These are phyloP conservation scores for Fusarium sp. DNA, from an alignment of 2,329 filamentous ascomycete species.

Conservation along the genomic window DNA sequence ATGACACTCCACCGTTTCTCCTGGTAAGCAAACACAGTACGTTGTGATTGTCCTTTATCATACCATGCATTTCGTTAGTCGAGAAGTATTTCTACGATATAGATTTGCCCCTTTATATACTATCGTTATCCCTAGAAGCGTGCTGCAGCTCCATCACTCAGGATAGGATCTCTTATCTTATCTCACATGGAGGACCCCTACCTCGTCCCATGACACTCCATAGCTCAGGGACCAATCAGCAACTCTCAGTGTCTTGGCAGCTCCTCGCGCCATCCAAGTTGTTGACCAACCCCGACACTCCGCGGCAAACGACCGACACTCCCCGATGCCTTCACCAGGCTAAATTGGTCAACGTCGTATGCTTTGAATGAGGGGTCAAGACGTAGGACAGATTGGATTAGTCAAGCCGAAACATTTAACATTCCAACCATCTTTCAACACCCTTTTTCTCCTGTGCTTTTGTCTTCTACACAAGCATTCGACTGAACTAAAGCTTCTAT, in stretches of 20 bases:
- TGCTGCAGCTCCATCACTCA: neutral
- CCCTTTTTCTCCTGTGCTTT: too few relatives aligned
- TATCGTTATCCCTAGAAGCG: too few relatives aligned
- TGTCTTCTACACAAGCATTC: neutral
- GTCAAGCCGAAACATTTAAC: neutral
- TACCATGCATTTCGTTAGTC: neutral
- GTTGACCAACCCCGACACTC: neutral
- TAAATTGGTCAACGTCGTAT: neutral
- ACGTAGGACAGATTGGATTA: neutral
- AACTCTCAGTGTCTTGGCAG: neutral
- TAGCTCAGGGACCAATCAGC: neutral
- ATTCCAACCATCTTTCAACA: neutral
- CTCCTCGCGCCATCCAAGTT: neutral
- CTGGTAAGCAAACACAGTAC: too few relatives aligned
- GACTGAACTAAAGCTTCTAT: neutral
- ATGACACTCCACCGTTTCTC: too few relatives aligned
- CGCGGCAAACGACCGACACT: neutral
- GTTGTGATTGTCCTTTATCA: too few relatives aligned
- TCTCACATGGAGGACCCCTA: neutral
- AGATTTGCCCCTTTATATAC: neutral
- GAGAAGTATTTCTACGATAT: neutral
- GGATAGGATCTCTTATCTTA: neutral
- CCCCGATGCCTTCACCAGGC: neutral
- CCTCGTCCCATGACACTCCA: neutral
- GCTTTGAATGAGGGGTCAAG: neutral